These are phyloP conservation scores for Clonostachys byssicola DNA, from an alignment of 2,329 filamentous ascomycete species.

Conservation along the genomic window DNA sequence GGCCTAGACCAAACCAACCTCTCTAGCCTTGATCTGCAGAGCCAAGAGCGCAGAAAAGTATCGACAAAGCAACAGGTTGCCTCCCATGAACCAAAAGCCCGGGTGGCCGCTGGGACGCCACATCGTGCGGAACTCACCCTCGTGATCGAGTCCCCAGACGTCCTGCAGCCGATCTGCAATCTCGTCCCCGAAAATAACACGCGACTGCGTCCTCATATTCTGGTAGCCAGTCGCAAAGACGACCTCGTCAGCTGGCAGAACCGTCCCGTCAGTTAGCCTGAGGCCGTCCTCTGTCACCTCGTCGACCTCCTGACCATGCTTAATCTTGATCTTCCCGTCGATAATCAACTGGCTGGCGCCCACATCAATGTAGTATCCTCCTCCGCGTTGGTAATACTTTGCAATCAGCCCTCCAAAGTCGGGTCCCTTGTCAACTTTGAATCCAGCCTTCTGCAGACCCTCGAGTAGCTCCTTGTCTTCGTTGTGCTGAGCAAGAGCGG, in stretches of 20 bases:
- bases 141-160: slow-evolving; percentile 59
- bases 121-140: slow-evolving; percentile 51
- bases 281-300: slow-evolving; percentile 40
- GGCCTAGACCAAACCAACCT: slow-evolving; percentile 26
- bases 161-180: slow-evolving; percentile 54
- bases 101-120: slow-evolving; percentile 61
- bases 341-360: slow-evolving; percentile 58
- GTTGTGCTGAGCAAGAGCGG: slow-evolving; percentile 23
- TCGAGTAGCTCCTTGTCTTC: slow-evolving; percentile 31
- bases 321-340: slow-evolving; percentile 60
- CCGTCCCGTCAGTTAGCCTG: slow-evolving; percentile 47
- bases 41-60: slow-evolving; percentile 53
- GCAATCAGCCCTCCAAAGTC: slow-evolving; percentile 52
- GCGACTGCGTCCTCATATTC: slow-evolving; percentile 62
- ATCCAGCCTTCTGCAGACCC: slow-evolving; percentile 51
- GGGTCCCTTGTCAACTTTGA: slow-evolving; percentile 54
- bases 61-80: slow-evolving; percentile 58
- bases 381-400: slow-evolving; percentile 62
- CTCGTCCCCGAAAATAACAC: slow-evolving; percentile 55
- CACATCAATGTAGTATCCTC: slow-evolving; percentile 69
- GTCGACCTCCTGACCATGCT: slow-evolving; percentile 51
- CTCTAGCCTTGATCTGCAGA: slow-evolving; percentile 44
- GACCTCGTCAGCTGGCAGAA: slow-evolving; percentile 59
- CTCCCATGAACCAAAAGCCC: slow-evolving; percentile 63
- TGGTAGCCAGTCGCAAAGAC: slow-evolving; percentile 62